phyloP scores from a whole-genome alignment of 768 basidiomycete genomes.

The Collybia sordida region DNA sequence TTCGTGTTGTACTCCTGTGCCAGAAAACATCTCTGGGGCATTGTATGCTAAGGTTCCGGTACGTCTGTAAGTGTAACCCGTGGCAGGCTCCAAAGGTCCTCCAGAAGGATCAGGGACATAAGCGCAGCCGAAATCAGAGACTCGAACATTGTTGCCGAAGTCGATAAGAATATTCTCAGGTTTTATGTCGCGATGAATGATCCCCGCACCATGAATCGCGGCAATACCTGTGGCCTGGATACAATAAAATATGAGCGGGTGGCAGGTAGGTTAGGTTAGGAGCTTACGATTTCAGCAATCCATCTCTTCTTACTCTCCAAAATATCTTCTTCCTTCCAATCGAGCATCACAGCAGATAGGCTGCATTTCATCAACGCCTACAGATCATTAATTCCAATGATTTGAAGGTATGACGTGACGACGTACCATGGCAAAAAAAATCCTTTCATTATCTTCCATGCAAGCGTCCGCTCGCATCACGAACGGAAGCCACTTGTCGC shows the following conservation, averaged over 20 bases:
- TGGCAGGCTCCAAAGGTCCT: slow-evolving; percentile 11
- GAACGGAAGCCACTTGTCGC: slow-evolving; percentile 25
- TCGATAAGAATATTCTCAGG: slow-evolving; percentile 69
- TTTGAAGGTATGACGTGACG: neutral
- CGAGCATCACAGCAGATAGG: slow-evolving; percentile 25
- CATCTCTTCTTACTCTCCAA: slow-evolving; percentile 30
- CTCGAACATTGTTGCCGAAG: slow-evolving; percentile 33
- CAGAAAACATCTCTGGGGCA: slow-evolving; percentile 40
- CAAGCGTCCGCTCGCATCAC: slow-evolving; percentile 38
- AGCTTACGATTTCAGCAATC: slow-evolving; percentile 38
- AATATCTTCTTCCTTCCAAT: slow-evolving; percentile 20
- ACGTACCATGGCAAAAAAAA: slow-evolving; percentile 42
- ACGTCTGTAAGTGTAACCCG: slow-evolving; percentile 21
- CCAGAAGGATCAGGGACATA: slow-evolving; percentile 13
- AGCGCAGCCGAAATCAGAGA: slow-evolving; percentile 41
- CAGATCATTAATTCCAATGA: too few species aligned
- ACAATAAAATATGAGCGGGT: neutral
- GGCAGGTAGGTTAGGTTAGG: neutral
- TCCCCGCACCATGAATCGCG: slow-evolving; percentile 54
- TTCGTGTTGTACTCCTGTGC: slow-evolving; percentile 9
- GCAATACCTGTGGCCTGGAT: slow-evolving; percentile 36
- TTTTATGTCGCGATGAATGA: slow-evolving; percentile 71
- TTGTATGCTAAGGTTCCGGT: slow-evolving; percentile 35
- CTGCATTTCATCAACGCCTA: slow-evolving; percentile 42
- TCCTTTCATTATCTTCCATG: slow-evolving; percentile 23